Base-by-base conservation (phyloP, 2,329 filamentous ascomycete species). In the Cladophialophora psammophila region DNA sequence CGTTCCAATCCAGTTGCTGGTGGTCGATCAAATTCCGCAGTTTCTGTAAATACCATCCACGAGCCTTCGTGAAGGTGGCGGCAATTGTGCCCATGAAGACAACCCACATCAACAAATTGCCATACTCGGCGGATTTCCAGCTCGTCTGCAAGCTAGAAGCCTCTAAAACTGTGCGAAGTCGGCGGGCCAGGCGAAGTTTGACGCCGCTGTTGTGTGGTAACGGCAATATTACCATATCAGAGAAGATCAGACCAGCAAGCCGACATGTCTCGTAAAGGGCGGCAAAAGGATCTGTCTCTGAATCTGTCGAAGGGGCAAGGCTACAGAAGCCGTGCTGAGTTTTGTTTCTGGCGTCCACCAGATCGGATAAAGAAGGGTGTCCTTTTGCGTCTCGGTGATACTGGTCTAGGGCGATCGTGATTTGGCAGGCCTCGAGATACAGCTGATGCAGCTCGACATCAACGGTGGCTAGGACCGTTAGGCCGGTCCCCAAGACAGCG, bases 341-440 rank as follows among this genome's bases (percentile, higher is more conserved):
- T 34, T 18, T 57, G 35, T 57, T 57, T 26, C 54, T 57, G 5
- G 54, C 54, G 32, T 57, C 35, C 34, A 57, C 54, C 2, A 38
- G 54, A 57, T 57, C 54, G 13, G 32, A 12, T 13, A 57, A 57
- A 9, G 34, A 32, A 12, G 54, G 54, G 6, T 15, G 35, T 6
- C 54, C 54, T 35, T 57, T 6, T 18, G 54, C 54, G 10, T 15
- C 15, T 20, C 54, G 54, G 6, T 57, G 54, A 20, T 36, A 57
- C 35, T 57, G 54, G 35, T 57, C 54, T 26, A 57, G 35, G 32
- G 54, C 54, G 5, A 57, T 26, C 15, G 54, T 57, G 32, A 57
- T 9, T 10, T 57, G 5, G n/a, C 54, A 36, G 15, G n/a, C 54
- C 1, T 36, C 18, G 54, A 57, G 54, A 20, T 57, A 57, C 32